These are phyloP conservation scores for Paecilomyces sp. DNA, from an alignment of 2,329 filamentous ascomycete genomes.

Conservation along the genomic window DNA sequence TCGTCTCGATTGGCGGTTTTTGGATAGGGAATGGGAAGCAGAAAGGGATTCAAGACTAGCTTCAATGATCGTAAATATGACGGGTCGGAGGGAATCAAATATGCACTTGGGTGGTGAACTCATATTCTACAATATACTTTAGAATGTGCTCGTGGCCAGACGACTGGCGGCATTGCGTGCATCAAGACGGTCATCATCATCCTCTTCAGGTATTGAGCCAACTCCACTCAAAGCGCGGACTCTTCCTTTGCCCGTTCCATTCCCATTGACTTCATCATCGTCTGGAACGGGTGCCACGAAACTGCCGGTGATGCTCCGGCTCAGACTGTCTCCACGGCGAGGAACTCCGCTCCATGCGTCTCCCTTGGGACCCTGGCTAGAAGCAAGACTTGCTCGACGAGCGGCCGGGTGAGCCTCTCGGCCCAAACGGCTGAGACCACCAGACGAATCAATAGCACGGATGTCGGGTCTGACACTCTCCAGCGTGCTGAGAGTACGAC, in stretches of 20 bases:
- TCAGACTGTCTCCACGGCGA: constrained; percentile 69
- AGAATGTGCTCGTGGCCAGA: constrained; percentile 91
- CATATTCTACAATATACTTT: constrained; percentile 23
- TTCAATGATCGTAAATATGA: not conserved
- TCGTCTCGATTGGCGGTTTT: not conserved
- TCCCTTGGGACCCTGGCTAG: constrained; percentile 93
- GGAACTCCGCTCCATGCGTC: constrained; percentile 96
- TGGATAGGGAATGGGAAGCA: not conserved
- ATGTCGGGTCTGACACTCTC: constrained; percentile 91
- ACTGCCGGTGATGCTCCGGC: constrained; percentile 68
- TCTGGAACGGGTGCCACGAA: constrained; percentile 58
- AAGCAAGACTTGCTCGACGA: constrained; percentile 69
- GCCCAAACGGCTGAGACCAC: constrained; percentile 81
- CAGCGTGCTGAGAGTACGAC: constrained; percentile 83
- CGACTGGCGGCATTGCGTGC: constrained; percentile 91
- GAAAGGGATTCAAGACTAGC: not conserved
- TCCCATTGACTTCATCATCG: constrained; percentile 47
- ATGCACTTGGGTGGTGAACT: not conserved
- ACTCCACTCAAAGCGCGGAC: constrained; percentile 40
- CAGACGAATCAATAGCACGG: constrained; percentile 81
- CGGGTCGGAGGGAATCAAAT: not conserved
- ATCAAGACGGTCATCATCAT: constrained; percentile 89
- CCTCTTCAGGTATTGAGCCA: constrained; percentile 43
- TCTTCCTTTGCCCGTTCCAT: constrained; percentile 34
- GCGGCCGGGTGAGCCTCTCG: constrained; percentile 74